Conservation (phyloP, 495 filamentous ascomycete species). For the Monascus purpureus region DNA sequence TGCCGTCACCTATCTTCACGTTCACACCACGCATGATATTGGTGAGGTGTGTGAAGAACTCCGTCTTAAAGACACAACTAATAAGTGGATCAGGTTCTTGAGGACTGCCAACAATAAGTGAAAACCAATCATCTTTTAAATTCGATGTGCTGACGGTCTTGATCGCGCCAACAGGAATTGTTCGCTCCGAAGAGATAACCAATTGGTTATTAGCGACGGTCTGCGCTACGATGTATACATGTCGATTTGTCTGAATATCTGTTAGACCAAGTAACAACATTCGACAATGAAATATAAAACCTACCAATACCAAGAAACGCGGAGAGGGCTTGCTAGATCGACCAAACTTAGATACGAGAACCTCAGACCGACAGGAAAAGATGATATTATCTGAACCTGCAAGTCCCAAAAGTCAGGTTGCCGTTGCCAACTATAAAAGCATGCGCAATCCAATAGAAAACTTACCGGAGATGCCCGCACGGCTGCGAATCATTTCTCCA, state of each 20-base stretch:
- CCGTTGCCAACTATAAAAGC: not conserved
- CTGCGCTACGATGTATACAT: constrained; percentile 79
- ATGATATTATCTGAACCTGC: constrained; percentile 54
- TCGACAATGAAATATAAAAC: constrained; percentile 6
- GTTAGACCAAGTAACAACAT: constrained; percentile 1
- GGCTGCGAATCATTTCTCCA: constrained; percentile 65
- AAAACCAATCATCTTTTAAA: constrained; percentile 91
- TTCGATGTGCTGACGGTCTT: constrained; percentile 70
- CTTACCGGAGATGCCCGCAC: constrained; percentile 45
- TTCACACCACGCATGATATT: constrained; percentile 62
- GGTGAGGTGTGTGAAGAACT: constrained; percentile 85
- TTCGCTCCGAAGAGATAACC: constrained; percentile 65
- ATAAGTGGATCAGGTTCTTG: constrained; percentile 87
- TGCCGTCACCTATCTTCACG: constrained; percentile 63
- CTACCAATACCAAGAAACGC: constrained; percentile 63
- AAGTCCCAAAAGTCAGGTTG: constrained; percentile 7
- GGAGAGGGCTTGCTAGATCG: constrained; percentile 87
- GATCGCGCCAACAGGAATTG: constrained; percentile 71
- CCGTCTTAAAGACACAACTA: constrained; percentile 90
- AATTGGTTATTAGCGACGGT: constrained; percentile 69
- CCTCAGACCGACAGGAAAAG: constrained; percentile 83
- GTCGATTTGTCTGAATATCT: constrained; percentile 48
- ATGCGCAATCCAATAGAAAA: not conserved
- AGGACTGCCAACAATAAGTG: constrained; percentile 69
- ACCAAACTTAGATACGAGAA: constrained; percentile 86